A percentile compares a stretch with the other conserved stretches of the same genome.
Evolutionary conservation across 2,329 filamentous ascomycete species (phyloP).

Genomic region (Fusarium nelsonii): DNA sequence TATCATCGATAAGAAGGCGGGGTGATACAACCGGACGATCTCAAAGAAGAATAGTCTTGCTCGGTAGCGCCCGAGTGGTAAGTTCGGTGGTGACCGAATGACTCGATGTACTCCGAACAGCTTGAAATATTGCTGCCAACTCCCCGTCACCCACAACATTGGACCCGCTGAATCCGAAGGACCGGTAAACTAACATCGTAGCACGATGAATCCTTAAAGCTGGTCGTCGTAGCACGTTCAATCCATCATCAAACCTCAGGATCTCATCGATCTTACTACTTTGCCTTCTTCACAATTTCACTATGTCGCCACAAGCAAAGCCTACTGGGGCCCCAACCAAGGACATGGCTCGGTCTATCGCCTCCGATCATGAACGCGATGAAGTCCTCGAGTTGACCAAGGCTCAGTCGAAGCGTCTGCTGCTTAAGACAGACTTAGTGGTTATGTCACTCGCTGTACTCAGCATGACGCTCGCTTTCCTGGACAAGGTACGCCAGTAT

Average conservation of each 20-base stretch:
- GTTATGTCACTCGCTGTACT: constrained; percentile 25
- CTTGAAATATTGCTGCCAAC: not conserved
- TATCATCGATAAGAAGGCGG: not conserved
- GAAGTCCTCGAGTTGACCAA: not conserved
- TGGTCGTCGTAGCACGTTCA: not conserved
- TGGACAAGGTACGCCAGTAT: constrained; percentile 2
- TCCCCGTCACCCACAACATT: constrained; percentile 13
- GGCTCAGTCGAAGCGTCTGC: not conserved
- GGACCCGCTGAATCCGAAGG: constrained; percentile 8
- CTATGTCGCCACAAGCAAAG: not conserved
- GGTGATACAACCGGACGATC: not conserved
- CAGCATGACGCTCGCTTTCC: not conserved
- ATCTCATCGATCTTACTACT: rapidly evolving
- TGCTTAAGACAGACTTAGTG: constrained; percentile 22
- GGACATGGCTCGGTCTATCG: not conserved
- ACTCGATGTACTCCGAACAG: constrained; percentile 13
- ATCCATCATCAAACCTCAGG: too few relatives aligned
- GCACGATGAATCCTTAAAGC: not conserved
- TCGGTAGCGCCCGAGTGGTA: constrained; percentile 3
- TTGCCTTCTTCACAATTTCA: not conserved
- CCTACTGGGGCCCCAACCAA: not conserved
- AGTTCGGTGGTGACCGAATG: not conserved
- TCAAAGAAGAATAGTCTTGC: not conserved
- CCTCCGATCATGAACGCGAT: not conserved
- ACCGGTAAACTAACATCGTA: not conserved